A percentile compares a stretch with the other conserved stretches of the same genome.
Conservation (phyloP, 2,329 filamentous ascomycete genomes). For the Calonectria leucothoes region DNA sequence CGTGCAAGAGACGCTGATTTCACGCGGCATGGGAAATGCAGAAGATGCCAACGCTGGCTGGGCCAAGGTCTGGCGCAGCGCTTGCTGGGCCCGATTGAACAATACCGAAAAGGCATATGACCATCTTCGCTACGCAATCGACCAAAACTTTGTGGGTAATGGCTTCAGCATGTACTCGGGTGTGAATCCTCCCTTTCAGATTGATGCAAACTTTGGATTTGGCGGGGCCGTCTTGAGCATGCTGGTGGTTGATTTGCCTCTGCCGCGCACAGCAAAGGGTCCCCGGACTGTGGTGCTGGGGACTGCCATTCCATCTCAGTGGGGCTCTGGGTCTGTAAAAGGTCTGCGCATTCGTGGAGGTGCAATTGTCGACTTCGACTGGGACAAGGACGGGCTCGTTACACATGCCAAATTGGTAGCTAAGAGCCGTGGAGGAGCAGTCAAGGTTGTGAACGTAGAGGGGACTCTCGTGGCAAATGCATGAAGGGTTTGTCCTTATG, state of each 20-base stretch:
- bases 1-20: not conserved
- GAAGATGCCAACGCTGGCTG: not conserved
- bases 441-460: not conserved
- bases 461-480: not conserved
- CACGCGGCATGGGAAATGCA: not conserved
- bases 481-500: not conserved
- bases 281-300: not conserved
- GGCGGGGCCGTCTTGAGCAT: not conserved
- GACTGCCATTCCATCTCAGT: not conserved
- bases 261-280: not conserved
- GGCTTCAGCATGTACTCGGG: not conserved
- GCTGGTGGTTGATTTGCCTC: not conserved
- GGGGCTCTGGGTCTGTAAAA: not conserved
- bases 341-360: not conserved
- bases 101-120: not conserved
- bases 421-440: not conserved
- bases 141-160: not conserved
- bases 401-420: not conserved
- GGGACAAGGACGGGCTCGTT: not conserved
- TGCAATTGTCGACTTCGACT: not conserved
- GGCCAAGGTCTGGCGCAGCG: not conserved
- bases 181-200: not conserved
- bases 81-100: not conserved
- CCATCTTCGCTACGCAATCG: not conserved
- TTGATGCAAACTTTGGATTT: not conserved